Percentiles rank a stretch among this genome's conserved stretches.
phyloP scores from a whole-genome alignment of 148 eudicot species.

The Nepenthes gracilis region DNA sequence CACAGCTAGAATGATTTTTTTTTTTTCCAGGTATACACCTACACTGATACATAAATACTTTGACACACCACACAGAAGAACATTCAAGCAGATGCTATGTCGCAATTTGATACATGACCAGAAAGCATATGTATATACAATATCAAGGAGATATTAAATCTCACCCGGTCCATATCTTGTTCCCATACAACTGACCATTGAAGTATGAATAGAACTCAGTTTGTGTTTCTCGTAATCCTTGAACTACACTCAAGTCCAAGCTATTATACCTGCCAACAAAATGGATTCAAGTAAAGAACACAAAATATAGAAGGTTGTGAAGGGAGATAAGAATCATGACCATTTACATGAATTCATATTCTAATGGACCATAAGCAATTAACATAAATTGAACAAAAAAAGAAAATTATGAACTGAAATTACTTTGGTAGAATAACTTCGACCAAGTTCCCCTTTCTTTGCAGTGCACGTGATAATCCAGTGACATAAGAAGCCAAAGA shows the following conservation, averaged over 20 bases:
- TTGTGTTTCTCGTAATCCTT: slow-evolving; percentile 41
- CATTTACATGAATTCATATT: not conserved
- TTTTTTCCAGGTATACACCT: too few species aligned
- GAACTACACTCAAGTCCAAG: slow-evolving; percentile 41
- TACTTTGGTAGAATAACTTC: slow-evolving; percentile 80
- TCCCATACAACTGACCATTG: slow-evolving; percentile 47
- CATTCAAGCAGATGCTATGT: too few species aligned
- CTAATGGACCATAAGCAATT: not conserved
- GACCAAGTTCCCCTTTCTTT: slow-evolving; percentile 52
- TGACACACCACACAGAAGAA: too few species aligned
- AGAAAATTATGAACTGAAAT: slow-evolving; percentile 4
- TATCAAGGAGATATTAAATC: slow-evolving; percentile 3
- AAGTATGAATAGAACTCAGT: slow-evolving; percentile 48
- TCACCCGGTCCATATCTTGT: slow-evolving; percentile 69
- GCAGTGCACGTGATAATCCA: slow-evolving; percentile 51
- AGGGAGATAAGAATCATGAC: not conserved
- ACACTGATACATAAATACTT: too few species aligned
- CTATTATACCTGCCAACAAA: slow-evolving; percentile 36
- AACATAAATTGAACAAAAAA: not conserved
- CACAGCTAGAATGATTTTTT: not conserved
- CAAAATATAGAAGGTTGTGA: not conserved
- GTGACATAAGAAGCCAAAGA: slow-evolving; percentile 61
- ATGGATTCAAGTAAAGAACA: slow-evolving; percentile 1
- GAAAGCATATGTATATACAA: not conserved
- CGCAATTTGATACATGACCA: not conserved